Percentiles rank a stretch among this genome's conserved stretches.
These are phyloP conservation scores for Vigna nakashimae DNA, from an alignment of 306 rosid species.

Conservation along the genomic window DNA sequence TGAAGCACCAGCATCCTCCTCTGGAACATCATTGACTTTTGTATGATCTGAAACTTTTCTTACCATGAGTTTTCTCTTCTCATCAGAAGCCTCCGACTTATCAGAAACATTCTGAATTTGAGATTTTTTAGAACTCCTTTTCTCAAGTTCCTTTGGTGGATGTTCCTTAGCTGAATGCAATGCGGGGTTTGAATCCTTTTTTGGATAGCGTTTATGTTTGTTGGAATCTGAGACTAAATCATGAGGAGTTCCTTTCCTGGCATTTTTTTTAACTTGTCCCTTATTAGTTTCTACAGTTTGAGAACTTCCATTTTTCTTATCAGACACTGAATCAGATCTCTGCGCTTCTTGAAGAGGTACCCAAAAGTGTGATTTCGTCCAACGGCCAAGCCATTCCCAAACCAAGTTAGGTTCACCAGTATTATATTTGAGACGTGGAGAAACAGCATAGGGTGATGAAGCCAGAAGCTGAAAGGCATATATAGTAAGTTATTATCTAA, in stretches of 20 bases:
- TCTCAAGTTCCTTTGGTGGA: constrained; percentile 41
- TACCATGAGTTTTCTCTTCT: constrained; percentile 22
- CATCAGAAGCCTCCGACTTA: constrained; percentile 36
- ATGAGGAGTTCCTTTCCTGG: constrained; percentile 29
- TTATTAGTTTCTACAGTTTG: constrained; percentile 33
- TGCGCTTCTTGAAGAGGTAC: constrained; percentile 39
- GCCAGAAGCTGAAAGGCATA: constrained; percentile 51
- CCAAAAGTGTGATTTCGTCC: constrained; percentile 55
- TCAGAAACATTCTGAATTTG: constrained; percentile 32
- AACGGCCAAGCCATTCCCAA: constrained; percentile 54
- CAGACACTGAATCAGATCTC: constrained; percentile 25
- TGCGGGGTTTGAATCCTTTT: constrained; percentile 32
- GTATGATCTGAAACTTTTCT: constrained; percentile 33
- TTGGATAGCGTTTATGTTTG: constrained; percentile 35
- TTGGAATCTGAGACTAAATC: constrained; percentile 34
- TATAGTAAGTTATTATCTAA: constrained; percentile 4
- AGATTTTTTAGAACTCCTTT: constrained; percentile 40
- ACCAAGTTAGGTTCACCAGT: constrained; percentile 40
- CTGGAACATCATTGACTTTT: constrained; percentile 30
- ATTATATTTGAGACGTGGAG: constrained; percentile 38
- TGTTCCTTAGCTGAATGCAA: constrained; percentile 46
- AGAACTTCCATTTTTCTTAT: constrained; percentile 25
- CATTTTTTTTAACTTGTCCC: constrained; percentile 40
- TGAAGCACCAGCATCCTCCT: constrained; percentile 23
- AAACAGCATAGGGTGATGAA: constrained; percentile 38